Percentiles rank a stretch among this genome's conserved stretches.
These are phyloP conservation scores for Podochytrium sp. DNA, from an alignment of 192 early-diverging fungal species.

Conservation along the genomic window DNA sequence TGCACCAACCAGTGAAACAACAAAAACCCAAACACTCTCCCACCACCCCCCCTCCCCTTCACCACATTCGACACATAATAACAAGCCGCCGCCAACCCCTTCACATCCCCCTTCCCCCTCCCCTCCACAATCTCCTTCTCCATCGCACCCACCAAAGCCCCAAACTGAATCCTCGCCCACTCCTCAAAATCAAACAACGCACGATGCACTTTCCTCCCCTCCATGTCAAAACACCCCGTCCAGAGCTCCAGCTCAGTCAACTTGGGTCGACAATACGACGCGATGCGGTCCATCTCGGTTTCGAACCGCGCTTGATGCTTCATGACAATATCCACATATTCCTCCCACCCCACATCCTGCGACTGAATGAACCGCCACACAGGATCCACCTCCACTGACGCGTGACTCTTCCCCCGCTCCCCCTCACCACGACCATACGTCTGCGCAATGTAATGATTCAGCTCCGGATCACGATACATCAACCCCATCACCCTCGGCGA, in stretches of 20 bases:
- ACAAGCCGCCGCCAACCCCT: not conserved
- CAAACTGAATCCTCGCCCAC: constrained; percentile 27
- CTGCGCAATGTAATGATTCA: constrained; percentile 8
- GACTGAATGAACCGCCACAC: constrained; percentile 3
- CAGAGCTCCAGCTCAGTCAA: constrained; percentile 27
- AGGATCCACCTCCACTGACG: constrained; percentile 1
- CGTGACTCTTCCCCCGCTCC: not conserved
- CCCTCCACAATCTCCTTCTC: constrained; percentile 11
- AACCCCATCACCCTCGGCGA: constrained; percentile 12
- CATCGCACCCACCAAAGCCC: not conserved
- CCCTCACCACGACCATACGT: not conserved
- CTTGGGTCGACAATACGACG: constrained; percentile 16
- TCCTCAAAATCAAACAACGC: constrained; percentile 18
- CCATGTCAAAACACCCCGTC: constrained; percentile 14
- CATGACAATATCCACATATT: constrained; percentile 8
- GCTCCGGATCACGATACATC: constrained; percentile 26
- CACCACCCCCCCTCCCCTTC: not conserved
- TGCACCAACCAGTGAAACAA: constrained; percentile 6
- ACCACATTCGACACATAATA: constrained; percentile 31
- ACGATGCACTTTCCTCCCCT: constrained; percentile 1
- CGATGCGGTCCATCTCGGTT: constrained; percentile 19
- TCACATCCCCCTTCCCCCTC: not conserved
- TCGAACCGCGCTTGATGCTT: constrained; percentile 19
- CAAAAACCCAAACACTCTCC: constrained; percentile 26
- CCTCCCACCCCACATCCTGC: not conserved